Evolutionary conservation across 2,329 filamentous ascomycete species (phyloP).

Genomic region (Fusarium pseudoanthophilum): DNA sequence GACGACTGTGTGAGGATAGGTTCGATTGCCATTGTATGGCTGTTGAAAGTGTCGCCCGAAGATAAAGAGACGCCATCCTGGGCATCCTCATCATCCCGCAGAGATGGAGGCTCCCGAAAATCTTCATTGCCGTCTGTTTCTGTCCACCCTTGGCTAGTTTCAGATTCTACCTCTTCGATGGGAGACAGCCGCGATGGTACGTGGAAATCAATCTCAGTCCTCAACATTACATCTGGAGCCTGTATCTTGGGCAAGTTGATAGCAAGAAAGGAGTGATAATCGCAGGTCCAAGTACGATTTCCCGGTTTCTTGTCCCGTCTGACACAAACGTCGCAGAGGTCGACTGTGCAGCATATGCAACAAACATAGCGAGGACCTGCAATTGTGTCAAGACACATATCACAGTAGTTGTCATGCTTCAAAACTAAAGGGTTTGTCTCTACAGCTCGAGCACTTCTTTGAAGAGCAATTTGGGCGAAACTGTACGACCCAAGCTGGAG

Average conservation of each 20-base stretch:
- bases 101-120: neutral
- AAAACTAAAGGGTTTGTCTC: constrained; percentile 16
- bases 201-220: neutral
- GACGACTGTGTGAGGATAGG: neutral
- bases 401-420: constrained; percentile 18
- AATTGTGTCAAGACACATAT: constrained; percentile 18
- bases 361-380: constrained; percentile 7
- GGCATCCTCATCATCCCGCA: neutral
- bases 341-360: constrained; percentile 12
- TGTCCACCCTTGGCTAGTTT: neutral
- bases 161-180: constrained; percentile 4
- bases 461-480: constrained; percentile 27
- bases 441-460: constrained; percentile 6
- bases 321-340: constrained; percentile 17
- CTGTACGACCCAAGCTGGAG: constrained; percentile 14
- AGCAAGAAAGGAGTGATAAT: constrained; percentile 14
- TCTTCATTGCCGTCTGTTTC: neutral
- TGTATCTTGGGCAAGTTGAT: neutral
- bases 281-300: constrained; percentile 20
- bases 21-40: neutral
- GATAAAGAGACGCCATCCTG: neutral
- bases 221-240: neutral
- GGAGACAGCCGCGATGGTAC: constrained; percentile 1
- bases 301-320: constrained; percentile 4
- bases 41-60: neutral